phyloP scores from a whole-genome alignment of 306 rosid genomes.

The Sphenostylis stenocarpa region DNA sequence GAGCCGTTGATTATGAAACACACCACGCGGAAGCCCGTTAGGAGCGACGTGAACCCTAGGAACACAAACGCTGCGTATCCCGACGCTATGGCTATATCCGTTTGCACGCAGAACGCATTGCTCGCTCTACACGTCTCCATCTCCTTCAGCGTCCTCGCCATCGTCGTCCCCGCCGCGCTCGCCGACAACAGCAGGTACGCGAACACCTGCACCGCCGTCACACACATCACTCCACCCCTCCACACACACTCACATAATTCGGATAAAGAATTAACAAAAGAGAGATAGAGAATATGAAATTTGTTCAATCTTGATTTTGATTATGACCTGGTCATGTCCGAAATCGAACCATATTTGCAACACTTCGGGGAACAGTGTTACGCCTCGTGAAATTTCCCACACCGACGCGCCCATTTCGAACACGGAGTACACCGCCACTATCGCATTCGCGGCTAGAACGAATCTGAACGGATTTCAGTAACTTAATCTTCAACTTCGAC shows the following conservation, averaged over 20 bases:
- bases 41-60: slow-evolving; percentile 76
- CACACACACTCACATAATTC: neutral
- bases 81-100: slow-evolving; percentile 67
- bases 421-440: slow-evolving; percentile 78
- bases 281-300: neutral
- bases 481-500: neutral
- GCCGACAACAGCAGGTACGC: slow-evolving; percentile 85
- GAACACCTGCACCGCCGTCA: slow-evolving; percentile 61
- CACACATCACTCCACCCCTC: slow-evolving; percentile 26
- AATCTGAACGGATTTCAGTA: slow-evolving; percentile 47
- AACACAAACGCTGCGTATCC: slow-evolving; percentile 85
- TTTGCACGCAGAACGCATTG: slow-evolving; percentile 73
- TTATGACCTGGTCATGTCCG: slow-evolving; percentile 90
- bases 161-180: slow-evolving; percentile 88
- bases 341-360: slow-evolving; percentile 97
- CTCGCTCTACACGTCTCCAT: slow-evolving; percentile 68
- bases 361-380: slow-evolving; percentile 77
- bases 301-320: neutral
- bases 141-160: slow-evolving; percentile 51
- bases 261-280: neutral
- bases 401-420: slow-evolving; percentile 85
- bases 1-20: slow-evolving; percentile 86
- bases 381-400: slow-evolving; percentile 92
- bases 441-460: slow-evolving; percentile 84
- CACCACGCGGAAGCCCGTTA: slow-evolving; percentile 87